Evolutionary conservation across 148 eudicot genomes (phyloP).

Genomic region (Rhododendron ferrugineum): DNA sequence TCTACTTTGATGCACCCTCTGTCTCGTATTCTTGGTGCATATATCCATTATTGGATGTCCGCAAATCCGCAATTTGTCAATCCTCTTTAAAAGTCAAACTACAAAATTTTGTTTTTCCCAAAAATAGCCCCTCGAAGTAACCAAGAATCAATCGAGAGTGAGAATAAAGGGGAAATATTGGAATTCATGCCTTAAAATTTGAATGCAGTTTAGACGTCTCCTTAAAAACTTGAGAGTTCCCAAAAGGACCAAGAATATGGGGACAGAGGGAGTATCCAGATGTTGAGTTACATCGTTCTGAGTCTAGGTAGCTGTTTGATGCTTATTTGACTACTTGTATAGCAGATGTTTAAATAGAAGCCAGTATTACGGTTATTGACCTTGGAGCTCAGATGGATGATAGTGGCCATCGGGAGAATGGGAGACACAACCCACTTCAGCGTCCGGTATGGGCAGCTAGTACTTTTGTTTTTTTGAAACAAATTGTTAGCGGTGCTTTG

Average conservation of each 20-base stretch:
- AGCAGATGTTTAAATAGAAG: constrained; percentile 4
- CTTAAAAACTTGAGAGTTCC: neutral
- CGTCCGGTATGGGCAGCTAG: constrained; percentile 51
- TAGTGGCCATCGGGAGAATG: constrained; percentile 73
- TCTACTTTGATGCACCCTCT: neutral
- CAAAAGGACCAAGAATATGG: neutral
- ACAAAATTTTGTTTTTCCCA: neutral
- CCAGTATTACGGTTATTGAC: neutral
- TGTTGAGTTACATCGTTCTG: neutral
- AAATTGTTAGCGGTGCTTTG: neutral
- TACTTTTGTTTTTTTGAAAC: neutral
- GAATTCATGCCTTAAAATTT: neutral
- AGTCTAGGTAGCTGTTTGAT: constrained; percentile 6
- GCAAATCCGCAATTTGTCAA: neutral
- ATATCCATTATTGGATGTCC: neutral
- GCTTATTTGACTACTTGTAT: constrained; percentile 1
- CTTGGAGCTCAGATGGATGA: constrained; percentile 56
- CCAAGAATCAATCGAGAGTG: neutral
- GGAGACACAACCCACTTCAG: constrained; percentile 71
- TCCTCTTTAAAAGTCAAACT: neutral
- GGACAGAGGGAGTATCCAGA: constrained; percentile 1
- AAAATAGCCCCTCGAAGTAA: neutral
- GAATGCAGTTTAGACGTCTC: neutral
- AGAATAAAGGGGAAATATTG: neutral
- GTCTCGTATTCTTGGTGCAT: neutral